Conservation (phyloP, 2,329 filamentous ascomycete genomes). For the Diaporthe australafricana region DNA sequence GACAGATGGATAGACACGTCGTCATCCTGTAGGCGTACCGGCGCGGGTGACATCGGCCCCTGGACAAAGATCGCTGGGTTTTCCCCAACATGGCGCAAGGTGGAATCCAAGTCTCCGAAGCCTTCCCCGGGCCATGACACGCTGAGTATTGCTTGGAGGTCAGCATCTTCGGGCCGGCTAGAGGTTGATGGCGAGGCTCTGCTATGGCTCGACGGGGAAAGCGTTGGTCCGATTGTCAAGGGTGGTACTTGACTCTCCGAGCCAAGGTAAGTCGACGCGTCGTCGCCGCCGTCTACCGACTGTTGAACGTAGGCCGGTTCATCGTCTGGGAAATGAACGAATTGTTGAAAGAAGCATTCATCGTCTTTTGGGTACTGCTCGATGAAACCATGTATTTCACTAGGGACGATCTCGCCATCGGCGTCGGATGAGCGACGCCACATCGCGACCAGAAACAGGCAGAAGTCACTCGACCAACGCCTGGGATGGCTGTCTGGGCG, state of each 20-base stretch:
- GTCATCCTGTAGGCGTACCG: slow-evolving; percentile 12
- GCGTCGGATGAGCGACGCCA: not conserved
- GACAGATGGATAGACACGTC: slow-evolving; percentile 1
- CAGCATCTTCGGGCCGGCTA: not conserved
- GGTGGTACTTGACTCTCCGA: slow-evolving; percentile 17
- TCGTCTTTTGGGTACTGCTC: not conserved
- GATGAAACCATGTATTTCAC: not conserved
- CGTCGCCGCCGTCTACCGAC: slow-evolving; percentile 12
- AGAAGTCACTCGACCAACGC: slow-evolving; percentile 9
- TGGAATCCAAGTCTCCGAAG: not conserved
- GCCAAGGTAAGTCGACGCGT: slow-evolving; percentile 15
- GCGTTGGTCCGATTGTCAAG: slow-evolving; percentile 8
- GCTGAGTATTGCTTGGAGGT: not conserved
- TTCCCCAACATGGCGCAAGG: slow-evolving; percentile 15
- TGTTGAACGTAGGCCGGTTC: slow-evolving; percentile 12
- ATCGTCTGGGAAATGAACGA: not conserved
- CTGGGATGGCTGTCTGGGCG: not conserved
- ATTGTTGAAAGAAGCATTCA: not conserved
- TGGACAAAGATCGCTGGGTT: not conserved
- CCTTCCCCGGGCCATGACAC: not conserved
- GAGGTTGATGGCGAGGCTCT: slow-evolving; percentile 2
- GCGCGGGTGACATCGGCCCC: not conserved
- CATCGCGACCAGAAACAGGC: slow-evolving; percentile 1
- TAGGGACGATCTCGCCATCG: not conserved
- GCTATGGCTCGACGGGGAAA: not conserved